Percentiles rank a stretch among this genome's conserved stretches.
Evolutionary conservation across 768 basidiomycete genomes (phyloP).

Genomic region (Rhodotorula diobovata): DNA sequence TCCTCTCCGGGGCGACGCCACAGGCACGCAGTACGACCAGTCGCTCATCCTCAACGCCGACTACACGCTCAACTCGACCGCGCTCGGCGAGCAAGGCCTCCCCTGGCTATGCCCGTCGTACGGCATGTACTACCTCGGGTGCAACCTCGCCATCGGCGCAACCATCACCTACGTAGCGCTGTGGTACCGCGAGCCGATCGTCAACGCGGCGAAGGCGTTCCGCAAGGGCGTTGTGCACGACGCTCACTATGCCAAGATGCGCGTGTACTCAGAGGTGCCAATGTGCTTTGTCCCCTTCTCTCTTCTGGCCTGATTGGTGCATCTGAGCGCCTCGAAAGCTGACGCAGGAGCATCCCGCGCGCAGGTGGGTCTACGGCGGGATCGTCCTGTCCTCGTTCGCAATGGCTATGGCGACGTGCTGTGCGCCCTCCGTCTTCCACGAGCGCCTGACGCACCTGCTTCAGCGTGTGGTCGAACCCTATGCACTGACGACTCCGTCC

Average conservation of each 20-base stretch:
- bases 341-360: not conserved
- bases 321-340: too few relatives aligned
- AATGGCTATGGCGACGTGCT: conserved; percentile 40
- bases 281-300: not conserved
- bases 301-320: not conserved
- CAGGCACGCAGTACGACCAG: conserved; percentile 36
- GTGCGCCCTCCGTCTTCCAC: not conserved
- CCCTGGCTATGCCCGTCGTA: conserved; percentile 19
- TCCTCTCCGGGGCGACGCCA: too few relatives aligned
- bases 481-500: not conserved
- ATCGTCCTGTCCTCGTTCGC: conserved; percentile 36
- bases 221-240: conserved; percentile 29
- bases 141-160: conserved; percentile 44
- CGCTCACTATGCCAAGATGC: conserved; percentile 22
- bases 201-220: conserved; percentile 28
- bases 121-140: conserved; percentile 15
- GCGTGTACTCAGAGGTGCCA: conserved; percentile 27
- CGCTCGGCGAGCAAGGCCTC: conserved; percentile 23
- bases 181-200: conserved; percentile 12
- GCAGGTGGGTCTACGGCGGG: conserved; percentile 41
- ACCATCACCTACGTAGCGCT: conserved; percentile 39
- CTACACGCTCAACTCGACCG: conserved; percentile 41
- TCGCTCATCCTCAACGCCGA: conserved; percentile 40
- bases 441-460: too few relatives aligned
- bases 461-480: too few relatives aligned